These are phyloP conservation scores for Aspergillus ibericus DNA, from an alignment of 2,329 filamentous ascomycete genomes.

Conservation along the genomic window DNA sequence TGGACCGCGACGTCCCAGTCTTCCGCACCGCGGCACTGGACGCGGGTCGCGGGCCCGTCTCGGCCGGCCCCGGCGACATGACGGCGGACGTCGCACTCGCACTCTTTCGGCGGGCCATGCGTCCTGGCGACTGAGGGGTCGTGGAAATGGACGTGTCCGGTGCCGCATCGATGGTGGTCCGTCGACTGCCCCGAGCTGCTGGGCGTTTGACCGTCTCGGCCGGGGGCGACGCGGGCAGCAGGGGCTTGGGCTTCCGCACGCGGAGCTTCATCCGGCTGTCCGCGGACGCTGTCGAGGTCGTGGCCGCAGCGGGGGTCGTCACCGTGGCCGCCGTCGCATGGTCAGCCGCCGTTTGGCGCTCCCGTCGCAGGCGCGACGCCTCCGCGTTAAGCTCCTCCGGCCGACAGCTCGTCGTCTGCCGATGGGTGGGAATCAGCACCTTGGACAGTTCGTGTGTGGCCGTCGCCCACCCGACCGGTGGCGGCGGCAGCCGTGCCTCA, in stretches of 20 bases:
- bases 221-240: conserved; percentile 51
- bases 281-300: conserved; percentile 31
- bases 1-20: conserved; percentile 53
- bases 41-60: conserved; percentile 11
- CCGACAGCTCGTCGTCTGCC: conserved; percentile 73
- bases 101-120: conserved; percentile 31
- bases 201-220: conserved; percentile 56
- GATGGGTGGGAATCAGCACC: conserved; percentile 72
- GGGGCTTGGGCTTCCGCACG: conserved; percentile 60
- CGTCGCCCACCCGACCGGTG: conserved; percentile 80
- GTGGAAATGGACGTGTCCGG: conserved; percentile 43
- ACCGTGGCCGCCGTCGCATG: conserved; percentile 41
- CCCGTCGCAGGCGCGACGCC: conserved; percentile 62
- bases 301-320: conserved; percentile 21
- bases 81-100: conserved; percentile 12
- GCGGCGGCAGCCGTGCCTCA: conserved; percentile 60
- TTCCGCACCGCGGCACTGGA: conserved; percentile 56
- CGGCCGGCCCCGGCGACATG: conserved; percentile 5
- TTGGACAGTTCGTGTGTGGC: conserved; percentile 83
- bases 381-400: conserved; percentile 76
- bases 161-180: conserved; percentile 62
- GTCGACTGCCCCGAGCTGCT: conserved; percentile 50
- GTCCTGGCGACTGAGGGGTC: conserved; percentile 25
- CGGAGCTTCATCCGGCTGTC: conserved; percentile 71
- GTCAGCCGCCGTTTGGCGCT: conserved; percentile 56